A percentile compares a stretch with the other conserved stretches of the same genome.
Conservation (phyloP, 345 rosid genomes). For the Chamaenerion angustifolium region DNA sequence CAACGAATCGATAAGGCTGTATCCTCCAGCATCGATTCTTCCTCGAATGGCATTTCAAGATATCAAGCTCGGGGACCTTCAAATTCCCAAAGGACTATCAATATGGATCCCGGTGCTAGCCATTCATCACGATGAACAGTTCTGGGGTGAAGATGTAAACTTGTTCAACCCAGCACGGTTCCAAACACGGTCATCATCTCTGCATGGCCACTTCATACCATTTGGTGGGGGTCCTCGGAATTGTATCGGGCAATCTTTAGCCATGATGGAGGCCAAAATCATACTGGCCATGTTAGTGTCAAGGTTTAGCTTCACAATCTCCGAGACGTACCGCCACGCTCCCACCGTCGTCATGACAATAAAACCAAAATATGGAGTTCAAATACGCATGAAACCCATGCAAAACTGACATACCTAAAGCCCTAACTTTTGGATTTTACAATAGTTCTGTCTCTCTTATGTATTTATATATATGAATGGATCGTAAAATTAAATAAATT, state of each 20-base stretch:
- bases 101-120: constrained; percentile 13
- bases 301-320: constrained; percentile 25
- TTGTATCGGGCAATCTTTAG: constrained; percentile 44
- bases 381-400: constrained; percentile 20
- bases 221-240: constrained; percentile 44
- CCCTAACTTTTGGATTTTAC: neutral
- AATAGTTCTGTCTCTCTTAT: neutral
- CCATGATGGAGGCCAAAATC: constrained; percentile 38
- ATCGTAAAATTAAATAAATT: no score
- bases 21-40: constrained; percentile 22
- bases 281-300: constrained; percentile 27
- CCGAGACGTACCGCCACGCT: constrained; percentile 29
- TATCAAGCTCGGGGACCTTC: constrained; percentile 27
- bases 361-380: constrained; percentile 35
- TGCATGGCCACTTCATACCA: constrained; percentile 23
- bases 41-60: constrained; percentile 26
- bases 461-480: no score
- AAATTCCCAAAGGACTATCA: constrained; percentile 28
- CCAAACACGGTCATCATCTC: constrained; percentile 19
- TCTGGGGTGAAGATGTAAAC: constrained; percentile 52
- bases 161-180: constrained; percentile 47
- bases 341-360: constrained; percentile 26
- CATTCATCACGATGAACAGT: constrained; percentile 27
- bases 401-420: no score
- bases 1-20: constrained; percentile 48